A percentile compares a stretch with the other conserved stretches of the same genome.
phyloP scores from a whole-genome alignment of 2,329 filamentous ascomycete species.

The Didymella segeticola region DNA sequence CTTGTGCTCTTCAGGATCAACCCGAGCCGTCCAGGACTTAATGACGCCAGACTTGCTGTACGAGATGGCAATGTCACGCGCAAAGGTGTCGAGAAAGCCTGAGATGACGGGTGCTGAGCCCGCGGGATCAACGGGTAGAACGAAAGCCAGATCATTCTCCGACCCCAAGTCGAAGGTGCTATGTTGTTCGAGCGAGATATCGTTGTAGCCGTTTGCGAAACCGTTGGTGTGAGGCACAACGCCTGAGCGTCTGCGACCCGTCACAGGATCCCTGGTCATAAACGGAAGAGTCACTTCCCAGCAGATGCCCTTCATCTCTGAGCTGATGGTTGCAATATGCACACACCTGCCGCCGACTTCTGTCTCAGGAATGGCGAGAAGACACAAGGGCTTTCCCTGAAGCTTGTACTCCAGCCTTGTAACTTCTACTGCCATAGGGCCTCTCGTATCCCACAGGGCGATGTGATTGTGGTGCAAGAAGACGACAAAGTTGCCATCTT shows the following conservation, averaged over 20 bases:
- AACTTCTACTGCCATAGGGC: slow-evolving; percentile 64
- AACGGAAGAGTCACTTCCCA: slow-evolving; percentile 76
- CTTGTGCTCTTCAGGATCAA: slow-evolving; percentile 65
- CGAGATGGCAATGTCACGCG: slow-evolving; percentile 83
- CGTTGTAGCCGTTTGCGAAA: slow-evolving; percentile 37
- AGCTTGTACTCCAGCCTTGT: slow-evolving; percentile 65
- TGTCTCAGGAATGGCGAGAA: slow-evolving; percentile 75
- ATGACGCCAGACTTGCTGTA: slow-evolving; percentile 78
- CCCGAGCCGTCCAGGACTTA: slow-evolving; percentile 83
- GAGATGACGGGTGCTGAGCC: slow-evolving; percentile 74
- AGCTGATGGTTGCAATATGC: slow-evolving; percentile 83
- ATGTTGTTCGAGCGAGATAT: slow-evolving; percentile 67
- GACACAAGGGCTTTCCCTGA: slow-evolving; percentile 76
- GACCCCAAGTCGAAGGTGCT: slow-evolving; percentile 72
- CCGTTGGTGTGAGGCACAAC: slow-evolving; percentile 31
- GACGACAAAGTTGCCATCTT: slow-evolving; percentile 80
- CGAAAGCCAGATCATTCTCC: slow-evolving; percentile 60
- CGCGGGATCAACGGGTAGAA: slow-evolving; percentile 86
- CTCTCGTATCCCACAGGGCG: slow-evolving; percentile 80
- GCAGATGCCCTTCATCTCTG: slow-evolving; percentile 77
- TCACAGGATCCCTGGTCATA: slow-evolving; percentile 36
- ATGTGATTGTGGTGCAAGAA: slow-evolving; percentile 76
- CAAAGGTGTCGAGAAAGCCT: slow-evolving; percentile 84
- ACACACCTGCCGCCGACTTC: slow-evolving; percentile 58
- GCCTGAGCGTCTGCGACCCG: slow-evolving; percentile 36